Evolutionary conservation across 129 eudicot genomes (phyloP), one percentile per base, ranked within the genome.

Genomic region (Flaveria trinervia): DNA sequence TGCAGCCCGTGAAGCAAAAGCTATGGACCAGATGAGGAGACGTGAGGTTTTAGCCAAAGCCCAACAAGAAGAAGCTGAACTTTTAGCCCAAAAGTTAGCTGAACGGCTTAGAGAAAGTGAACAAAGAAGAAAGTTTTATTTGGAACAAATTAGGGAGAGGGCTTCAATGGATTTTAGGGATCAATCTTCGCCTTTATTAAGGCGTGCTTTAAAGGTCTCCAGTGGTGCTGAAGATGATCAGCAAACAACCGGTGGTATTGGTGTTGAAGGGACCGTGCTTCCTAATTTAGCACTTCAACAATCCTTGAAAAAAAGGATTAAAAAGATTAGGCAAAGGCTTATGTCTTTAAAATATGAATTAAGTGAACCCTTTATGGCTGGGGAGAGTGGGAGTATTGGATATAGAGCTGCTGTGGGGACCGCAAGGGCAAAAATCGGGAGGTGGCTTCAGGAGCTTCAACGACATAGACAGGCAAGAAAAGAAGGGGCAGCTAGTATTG

Each of bases 401-500:
- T 90, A 93, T 75, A 72, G 97, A 84, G 95, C 93, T 17, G 97
- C 97, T 3, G 84, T 90, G 49, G 96, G 93, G 70, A 88, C 98
- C 76, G 93, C 98, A 30, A 82, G 96, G 82, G 97, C 90, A 11
- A 93, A 86, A 86, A 87, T 93, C 23, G 96, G 91, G 60, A 80
- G 97, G 86, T 93, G 98, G 98, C 88, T 93, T 80, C 98, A 93
- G 85, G 98, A 93, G 73, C 87, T 93, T 75, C 98, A 93, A 77
- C 79, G 91, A 72, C 92, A 83, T 72, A 82, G 98, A 81, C 98
- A 90, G 77, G 96, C 95, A 15, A 90, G 98, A 66, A 93, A 93
- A 85, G 97, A 90, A 83, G 98, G 98, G 70, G 98, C 98, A 20
- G 86, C 93, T 26, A 90, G 86, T 82, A 89, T 93, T 55, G 98